Conservation (phyloP, 768 basidiomycete genomes). For the Pisolithus orientalis region DNA sequence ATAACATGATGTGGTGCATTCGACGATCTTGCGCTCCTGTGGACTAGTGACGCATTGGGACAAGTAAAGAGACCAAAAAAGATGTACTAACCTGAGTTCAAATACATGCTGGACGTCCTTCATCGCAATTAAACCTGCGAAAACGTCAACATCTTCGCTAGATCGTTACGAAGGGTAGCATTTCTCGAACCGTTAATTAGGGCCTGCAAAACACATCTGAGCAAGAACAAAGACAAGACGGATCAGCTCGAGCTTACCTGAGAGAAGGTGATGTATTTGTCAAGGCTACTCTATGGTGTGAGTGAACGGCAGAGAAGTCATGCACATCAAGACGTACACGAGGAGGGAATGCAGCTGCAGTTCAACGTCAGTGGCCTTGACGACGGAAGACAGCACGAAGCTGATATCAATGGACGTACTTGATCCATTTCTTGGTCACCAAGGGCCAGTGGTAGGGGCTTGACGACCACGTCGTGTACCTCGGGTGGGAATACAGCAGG, state of each 20-base stretch:
- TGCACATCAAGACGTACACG: slow-evolving; percentile 35
- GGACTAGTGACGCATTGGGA: slow-evolving; percentile 18
- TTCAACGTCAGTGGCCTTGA: too few species aligned
- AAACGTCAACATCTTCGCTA: background rate
- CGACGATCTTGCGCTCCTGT: slow-evolving; percentile 50
- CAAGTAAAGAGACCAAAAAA: slow-evolving; percentile 9
- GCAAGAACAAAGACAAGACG: slow-evolving; percentile 31
- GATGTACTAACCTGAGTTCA: slow-evolving; percentile 15
- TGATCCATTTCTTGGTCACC: slow-evolving; percentile 42
- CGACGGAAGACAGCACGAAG: background rate
- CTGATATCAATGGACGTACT: slow-evolving; percentile 22
- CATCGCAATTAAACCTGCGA: slow-evolving; percentile 18
- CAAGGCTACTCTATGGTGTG: slow-evolving; percentile 37
- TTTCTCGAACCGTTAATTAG: slow-evolving; percentile 14
- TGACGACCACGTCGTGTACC: slow-evolving; percentile 10
- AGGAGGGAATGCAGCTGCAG: slow-evolving; percentile 50
- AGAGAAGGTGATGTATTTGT: slow-evolving; percentile 26
- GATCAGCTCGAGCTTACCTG: slow-evolving; percentile 18
- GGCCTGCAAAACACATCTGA: slow-evolving; percentile 8
- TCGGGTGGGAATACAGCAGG: slow-evolving; percentile 49
- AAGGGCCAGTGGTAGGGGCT: slow-evolving; percentile 25
- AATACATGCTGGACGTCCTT: slow-evolving; percentile 23
- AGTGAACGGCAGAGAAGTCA: slow-evolving; percentile 18
- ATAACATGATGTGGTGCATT: slow-evolving; percentile 55
- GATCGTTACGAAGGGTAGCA: background rate